Base-by-base conservation (phyloP, 1,284 basidiomycete genomes). In the Ganoderma lingzhi region DNA sequence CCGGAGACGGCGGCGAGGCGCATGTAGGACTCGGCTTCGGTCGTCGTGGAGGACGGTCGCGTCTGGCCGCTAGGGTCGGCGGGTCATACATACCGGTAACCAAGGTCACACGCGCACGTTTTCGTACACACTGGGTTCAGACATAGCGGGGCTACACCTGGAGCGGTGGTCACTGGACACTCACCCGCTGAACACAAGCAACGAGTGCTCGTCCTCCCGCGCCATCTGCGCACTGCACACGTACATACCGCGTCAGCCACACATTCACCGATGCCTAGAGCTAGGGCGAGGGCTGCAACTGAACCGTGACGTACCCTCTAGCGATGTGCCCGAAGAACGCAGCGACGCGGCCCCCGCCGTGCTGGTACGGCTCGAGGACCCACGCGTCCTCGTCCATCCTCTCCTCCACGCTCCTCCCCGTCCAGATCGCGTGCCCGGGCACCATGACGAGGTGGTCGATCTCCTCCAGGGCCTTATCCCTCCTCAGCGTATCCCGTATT, bases 351-450 rank as follows among this genome's bases (percentile, higher is more conserved):
- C 91, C 91, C 42, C 84, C 82, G 0, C 92, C 92, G 70, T 82
- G 86, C 81, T 98, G 97, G 80, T 94, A 95, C 10, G 88, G 81
- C 76, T 97, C 93, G 19, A 99, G 82, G 1, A 95, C 84, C 97
- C 97, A 99, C 63, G 91, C 84, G 23, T 86, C 83, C 65, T 95
- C 91, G 42, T 89, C 82, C 23, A 85, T 71, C 59, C 86, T 83
- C 48, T 84, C 83, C 1, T 82, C 80, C 19, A 84, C 81, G 65
- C 81, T 80, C 6, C 81, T 82, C 3, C 91, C 91, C 62, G 82
- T 86, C 96, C 96, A 98, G 58, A 98, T 93, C 1, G 94, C 94
- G 81, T 99, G 97, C 0, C 96, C 96, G 0, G 96, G 95, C 1
- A 99, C 95, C 69, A 98, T 83, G 69, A 98, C 88, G 66, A 98